Evolutionary conservation across 805 yeast genomes (phyloP), one percentile per base, ranked within the genome.

Genomic region (Lachancea meyersii): DNA sequence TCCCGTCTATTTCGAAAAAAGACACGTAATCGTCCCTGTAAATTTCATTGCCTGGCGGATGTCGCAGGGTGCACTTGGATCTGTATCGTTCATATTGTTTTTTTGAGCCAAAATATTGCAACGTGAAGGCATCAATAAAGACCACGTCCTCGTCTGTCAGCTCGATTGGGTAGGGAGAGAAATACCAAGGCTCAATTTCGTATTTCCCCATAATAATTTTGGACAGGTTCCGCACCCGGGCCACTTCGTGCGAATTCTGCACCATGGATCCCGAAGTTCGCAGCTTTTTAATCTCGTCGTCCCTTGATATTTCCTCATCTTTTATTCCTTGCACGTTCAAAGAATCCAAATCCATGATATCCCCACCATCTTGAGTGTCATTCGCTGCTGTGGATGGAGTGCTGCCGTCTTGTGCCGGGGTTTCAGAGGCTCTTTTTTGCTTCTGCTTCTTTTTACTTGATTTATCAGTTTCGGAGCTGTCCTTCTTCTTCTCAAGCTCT

Each of bases 21-120:
- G 96, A 86, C 31, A 93, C 91, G 53, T 82, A 79, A 38, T 83
- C 89, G 62, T 93, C 97, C 38, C 98, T 71, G 63, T 93, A 93
- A 18, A 93, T 89, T 58, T 93, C 98, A 66, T 93, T 93, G 0
- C 99, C 99, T 0, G 99, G 99, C 1, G 99, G 99, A 57, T 91
- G 97, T 59, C 82, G 79, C 65, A 93, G 71, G 1, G 94, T 82
- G 60, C 94, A 85, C 59, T 93, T 93, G 21, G 77, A 63, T 57
- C 97, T 73, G 67, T 87, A 93, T 49, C 99, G 71, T 66, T 93
- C 94, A 66, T 91, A 93, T 64, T 89, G 97, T 56, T 85, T 86
- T 48, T 74, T 71, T 0, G 95, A 85, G 3, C 95, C 93, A 65
- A 86, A 93, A 64, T 86, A 93, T 46, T 86, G 79, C 46, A 93